Base-by-base conservation (phyloP, 129 eudicot genomes). In the Flaveria ramosissima region DNA sequence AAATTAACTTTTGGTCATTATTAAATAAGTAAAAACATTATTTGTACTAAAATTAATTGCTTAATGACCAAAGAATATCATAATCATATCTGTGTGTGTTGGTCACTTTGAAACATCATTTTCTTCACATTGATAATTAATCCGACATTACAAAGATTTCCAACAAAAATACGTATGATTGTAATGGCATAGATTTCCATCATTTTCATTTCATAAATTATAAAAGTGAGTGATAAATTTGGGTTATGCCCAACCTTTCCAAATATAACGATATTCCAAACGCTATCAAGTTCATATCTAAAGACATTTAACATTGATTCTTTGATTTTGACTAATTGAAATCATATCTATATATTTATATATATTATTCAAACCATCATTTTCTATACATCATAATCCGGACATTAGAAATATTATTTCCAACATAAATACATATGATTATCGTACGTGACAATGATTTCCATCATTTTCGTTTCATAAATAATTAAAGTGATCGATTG, bases 381-480 rank as follows among this genome's bases (percentile, higher is more conserved):
- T 72, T 68, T 68, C 72, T 43, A 10, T 42, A 4, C 32, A 42
- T 68, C 30, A 68, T 47, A 70, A 47, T 48, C 16, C 8, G n/a
- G 15, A 70, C 45, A 51, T 68, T 43, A 68, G 19, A 41, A 57
- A 73, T 16, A 56, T 41, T n/a, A n/a, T 19, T 36, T 39, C 52
- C 68, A 48, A 73, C 59, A 46, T 12, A 73, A 55, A 55, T 17
- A 55, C 39, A 57, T 42, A 56, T 56, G 59, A 74, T 75, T 61
- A 74, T 17, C 24, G 36, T 27, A 43, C 5, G 64, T 57, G 30
- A 1, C 64, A 57, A 57, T 20, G 64, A 57, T 57, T 45, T 47
- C 71, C 62, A 75, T 75, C 71, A 46, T 45, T 75, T 75, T 75
- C 71, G 17, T 75, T 46, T 23, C 71, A n/a, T 43, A 9, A 60